Conservation (phyloP, 306 rosid genomes). For the Cicer yamashitae region DNA sequence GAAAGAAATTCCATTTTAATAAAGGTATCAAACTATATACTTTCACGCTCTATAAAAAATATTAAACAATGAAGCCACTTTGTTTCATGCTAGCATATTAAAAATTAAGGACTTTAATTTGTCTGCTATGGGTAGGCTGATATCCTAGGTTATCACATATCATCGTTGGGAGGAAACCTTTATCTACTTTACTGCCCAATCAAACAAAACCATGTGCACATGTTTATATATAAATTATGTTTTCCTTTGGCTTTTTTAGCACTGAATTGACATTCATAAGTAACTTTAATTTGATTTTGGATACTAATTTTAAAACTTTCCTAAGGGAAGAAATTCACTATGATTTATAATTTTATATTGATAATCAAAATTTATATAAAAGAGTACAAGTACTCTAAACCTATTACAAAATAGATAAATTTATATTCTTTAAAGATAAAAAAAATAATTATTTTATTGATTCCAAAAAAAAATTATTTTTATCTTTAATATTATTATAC, state of each 20-base stretch:
- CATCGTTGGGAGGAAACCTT: neutral
- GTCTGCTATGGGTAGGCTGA: slow-evolving; percentile 29
- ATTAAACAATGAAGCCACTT: neutral
- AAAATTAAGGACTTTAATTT: slow-evolving; percentile 22
- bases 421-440: too few species aligned
- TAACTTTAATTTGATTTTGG: too few species aligned
- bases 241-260: neutral
- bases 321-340: too few species aligned
- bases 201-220: slow-evolving; percentile 24
- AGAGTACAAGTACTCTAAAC: too few species aligned
- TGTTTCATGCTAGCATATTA: neutral
- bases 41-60: neutral
- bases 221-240: slow-evolving; percentile 1
- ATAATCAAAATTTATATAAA: too few species aligned
- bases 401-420: too few species aligned
- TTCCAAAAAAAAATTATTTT: too few species aligned
- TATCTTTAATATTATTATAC: too few species aligned
- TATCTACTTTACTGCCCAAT: slow-evolving; percentile 31
- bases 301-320: too few species aligned
- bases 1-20: neutral
- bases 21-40: neutral
- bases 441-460: too few species aligned
- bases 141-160: slow-evolving; percentile 15
- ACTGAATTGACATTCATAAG: neutral
- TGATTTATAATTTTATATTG: too few species aligned